Base-by-base conservation (phyloP, 345 rosid genomes). In the Theobroma cacao region DNA sequence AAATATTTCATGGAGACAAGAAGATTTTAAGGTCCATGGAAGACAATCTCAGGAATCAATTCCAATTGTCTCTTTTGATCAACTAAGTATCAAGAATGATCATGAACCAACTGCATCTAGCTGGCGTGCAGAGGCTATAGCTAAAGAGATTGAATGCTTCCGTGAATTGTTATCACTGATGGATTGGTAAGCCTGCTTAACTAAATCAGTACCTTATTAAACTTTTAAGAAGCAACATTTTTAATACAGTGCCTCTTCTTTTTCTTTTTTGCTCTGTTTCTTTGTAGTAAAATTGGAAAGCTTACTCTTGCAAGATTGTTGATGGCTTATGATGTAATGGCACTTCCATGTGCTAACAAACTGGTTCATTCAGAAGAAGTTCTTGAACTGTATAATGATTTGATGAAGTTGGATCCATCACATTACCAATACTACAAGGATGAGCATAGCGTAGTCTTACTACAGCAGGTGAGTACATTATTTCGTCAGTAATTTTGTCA, bases 241-340 rank as follows among this genome's bases (percentile, higher is more conserved):
- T 30, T 74, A 38, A 74, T 50, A 69, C 3, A 61, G 24, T 31
- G 31, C 67, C 69, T 62, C 45, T 66, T 28, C 36, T 50, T 50
- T 70, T 36, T 52, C 26, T 70, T 74, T 33, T 78, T 75, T 14
- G 31, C 43, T 36, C 73, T 2, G 4, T 77, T n/a, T 77, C 55
- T 72, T 77, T 85, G 85, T 77, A 93, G 97, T 84, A 95, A 95
- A 90, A 92, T 95, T 77, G 96, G 97, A 75, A 95, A 95, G 88
- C 94, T 95, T 82, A 90, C 93, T 11, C 91, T 93, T 79, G 99
- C 97, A 26, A 92, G 93, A 86, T 85, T 94, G 85, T 81, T 92
- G 91, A 89, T 83, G 83, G 97, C 98, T 71, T 82, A 75, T 78
- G 89, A 94, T 84, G 85, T 77, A 65, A 81, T 87, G 83, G 26